Conservation (phyloP, 2,329 filamentous ascomycete genomes). For the Colletotrichum lupini region DNA sequence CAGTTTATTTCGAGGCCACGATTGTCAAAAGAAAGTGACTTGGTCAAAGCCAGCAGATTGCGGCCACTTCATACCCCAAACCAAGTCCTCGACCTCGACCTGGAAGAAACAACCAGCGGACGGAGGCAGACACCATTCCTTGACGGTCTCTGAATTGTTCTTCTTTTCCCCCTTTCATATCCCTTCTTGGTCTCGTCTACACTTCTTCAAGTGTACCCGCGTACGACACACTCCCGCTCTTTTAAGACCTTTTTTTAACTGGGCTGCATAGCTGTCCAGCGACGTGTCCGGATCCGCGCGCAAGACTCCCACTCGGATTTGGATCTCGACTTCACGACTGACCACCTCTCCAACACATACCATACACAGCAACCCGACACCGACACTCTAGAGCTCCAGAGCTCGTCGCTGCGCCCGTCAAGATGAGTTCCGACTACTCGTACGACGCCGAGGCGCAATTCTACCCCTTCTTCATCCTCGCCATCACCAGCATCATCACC, state of each 20-base stretch:
- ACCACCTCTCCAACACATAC: constrained; percentile 2
- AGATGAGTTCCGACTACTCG: constrained; percentile 94
- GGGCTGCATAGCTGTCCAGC: background rate
- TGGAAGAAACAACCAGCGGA: background rate
- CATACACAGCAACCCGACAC: background rate
- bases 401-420: constrained; percentile 49
- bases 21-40: constrained; percentile 41
- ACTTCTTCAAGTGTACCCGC: background rate
- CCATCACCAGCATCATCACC: constrained; percentile 86
- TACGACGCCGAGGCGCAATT: constrained; percentile 99
- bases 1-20: constrained; percentile 49
- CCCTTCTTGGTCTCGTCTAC: background rate
- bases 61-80: constrained; percentile 5
- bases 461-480: constrained; percentile 99
- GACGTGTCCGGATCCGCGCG: constrained; percentile 17
- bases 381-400: constrained; percentile 44
- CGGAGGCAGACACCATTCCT: background rate
- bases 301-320: background rate
- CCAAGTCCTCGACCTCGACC: constrained; percentile 1
- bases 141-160: background rate
- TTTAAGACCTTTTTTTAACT: background rate
- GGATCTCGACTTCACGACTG: constrained; percentile 11
- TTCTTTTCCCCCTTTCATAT: background rate
- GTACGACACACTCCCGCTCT: background rate
- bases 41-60: constrained; percentile 2